Base-by-base conservation (phyloP, 2,329 filamentous ascomycete genomes). In the Aureobasidium sp. region DNA sequence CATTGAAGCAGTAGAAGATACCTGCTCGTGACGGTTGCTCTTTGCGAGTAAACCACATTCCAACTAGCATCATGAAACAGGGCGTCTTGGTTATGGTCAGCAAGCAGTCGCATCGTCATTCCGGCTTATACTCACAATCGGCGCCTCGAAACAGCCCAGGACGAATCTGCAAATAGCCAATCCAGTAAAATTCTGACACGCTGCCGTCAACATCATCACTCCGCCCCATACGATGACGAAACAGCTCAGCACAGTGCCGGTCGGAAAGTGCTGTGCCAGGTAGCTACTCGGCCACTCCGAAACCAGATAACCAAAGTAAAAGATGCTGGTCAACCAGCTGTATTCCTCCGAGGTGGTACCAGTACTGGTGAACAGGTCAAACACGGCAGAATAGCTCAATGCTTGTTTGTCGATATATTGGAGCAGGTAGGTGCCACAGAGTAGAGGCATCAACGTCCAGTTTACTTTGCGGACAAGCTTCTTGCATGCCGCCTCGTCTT, bases 1-100 rank as follows among this genome's bases (percentile, higher is more conserved):
- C 84, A 63, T 88, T 88, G 83, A 87, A 88, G 80, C 86, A 86
- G 66, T 85, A 84, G 68, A 71, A 71, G n/a, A 58, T 48, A n/a
- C 58, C 59, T 14, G 62, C 61, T 29, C 62, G 41, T 4, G 57
- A 48, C 5, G 62, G 60, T 27, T 63, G 7, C 75, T 81, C 84
- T 51, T 83, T 78, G 16, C 83, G 75, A 53, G 78, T 79, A 65
- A 87, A 53, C 83, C 84, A 87, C 71, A 85, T 84, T 24, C 77
- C 75, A 0, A 79, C 84, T 50, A 88, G 72, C 45, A 87, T 70
- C 27, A 88, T 71, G 60, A 88, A 87, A 3, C 77, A 74, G 0
- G 85, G 85, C 63, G 86, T 83, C 37, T 41, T 4, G 8, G 1
- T 4, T 2, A 1, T 2, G 14, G 19, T 51, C 37, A 51, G 37